Evolutionary conservation across 208 protist genomes (phyloP).

Genomic region (Trypanosoma lewisi): DNA sequence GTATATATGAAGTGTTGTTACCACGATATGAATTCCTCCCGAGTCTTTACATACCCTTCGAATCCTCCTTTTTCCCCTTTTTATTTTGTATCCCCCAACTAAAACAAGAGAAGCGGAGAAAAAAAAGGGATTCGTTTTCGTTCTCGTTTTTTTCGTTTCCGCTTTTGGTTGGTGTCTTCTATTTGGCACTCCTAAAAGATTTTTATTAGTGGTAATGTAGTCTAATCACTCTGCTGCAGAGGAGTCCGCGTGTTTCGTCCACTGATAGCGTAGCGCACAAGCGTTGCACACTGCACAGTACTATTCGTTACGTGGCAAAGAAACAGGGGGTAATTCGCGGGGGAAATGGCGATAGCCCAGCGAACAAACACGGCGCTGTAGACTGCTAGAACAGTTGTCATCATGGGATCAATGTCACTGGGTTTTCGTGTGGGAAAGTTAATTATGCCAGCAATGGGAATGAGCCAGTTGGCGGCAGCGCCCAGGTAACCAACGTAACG

Average conservation of each 20-base stretch:
- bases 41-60: not conserved
- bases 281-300: constrained; percentile 61
- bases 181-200: not conserved
- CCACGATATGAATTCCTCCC: not conserved
- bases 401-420: constrained; percentile 80
- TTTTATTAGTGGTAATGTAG: constrained; percentile 24
- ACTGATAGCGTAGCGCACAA: constrained; percentile 41
- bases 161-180: too few relatives aligned
- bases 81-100: not conserved
- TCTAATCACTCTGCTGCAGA: not conserved
- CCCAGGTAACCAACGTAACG: constrained; percentile 78
- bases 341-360: constrained; percentile 82
- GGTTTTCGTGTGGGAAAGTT: constrained; percentile 78
- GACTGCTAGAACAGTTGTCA: constrained; percentile 70
- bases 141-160: too few relatives aligned
- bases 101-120: not conserved
- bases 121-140: not conserved
- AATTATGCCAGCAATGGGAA: constrained; percentile 84
- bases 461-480: constrained; percentile 87
- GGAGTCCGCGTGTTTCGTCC: constrained; percentile 7
- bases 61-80: not conserved
- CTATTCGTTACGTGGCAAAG: constrained; percentile 85
- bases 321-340: constrained; percentile 86
- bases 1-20: not conserved
- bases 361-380: constrained; percentile 86